A percentile compares a stretch with the other conserved stretches of the same genome.
Evolutionary conservation across 148 eudicot species (phyloP).

Genomic region (Heliosperma pusillum): DNA sequence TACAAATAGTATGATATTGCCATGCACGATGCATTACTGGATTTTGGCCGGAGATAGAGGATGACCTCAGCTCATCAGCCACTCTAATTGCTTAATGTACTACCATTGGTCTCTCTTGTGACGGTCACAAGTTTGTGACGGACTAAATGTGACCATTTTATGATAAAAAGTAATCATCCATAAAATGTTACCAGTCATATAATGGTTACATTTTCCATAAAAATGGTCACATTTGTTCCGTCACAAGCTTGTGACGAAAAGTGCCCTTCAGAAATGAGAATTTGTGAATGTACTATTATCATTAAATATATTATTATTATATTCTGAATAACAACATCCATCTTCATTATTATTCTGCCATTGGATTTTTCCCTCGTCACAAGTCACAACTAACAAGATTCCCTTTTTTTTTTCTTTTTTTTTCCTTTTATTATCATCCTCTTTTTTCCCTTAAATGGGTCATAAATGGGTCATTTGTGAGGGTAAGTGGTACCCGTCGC

Average conservation of each 20-base stretch:
- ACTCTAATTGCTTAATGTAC: neutral
- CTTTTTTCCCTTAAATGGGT: no score
- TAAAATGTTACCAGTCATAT: no score
- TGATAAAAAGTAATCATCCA: no score
- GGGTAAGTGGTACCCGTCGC: no score
- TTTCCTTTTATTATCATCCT: neutral
- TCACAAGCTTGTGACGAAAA: no score
- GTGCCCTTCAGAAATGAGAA: no score
- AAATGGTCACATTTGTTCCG: no score
- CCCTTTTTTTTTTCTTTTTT: neutral
- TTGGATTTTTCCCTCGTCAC: constrained; percentile 28
- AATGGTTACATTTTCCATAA: no score
- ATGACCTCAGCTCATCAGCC: neutral
- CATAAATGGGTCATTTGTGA: no score
- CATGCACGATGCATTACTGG: constrained; percentile 8
- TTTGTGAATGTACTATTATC: neutral
- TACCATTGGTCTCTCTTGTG: no score
- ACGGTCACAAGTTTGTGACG: no score
- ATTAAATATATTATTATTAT: neutral
- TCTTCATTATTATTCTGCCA: neutral
- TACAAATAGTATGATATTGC: neutral
- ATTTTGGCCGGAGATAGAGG: neutral
- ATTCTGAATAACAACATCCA: neutral
- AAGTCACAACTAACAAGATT: constrained; percentile 11
- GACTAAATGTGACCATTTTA: no score